phyloP scores from a whole-genome alignment of 2,329 filamentous ascomycete genomes.

The Ascochyta pisi region DNA sequence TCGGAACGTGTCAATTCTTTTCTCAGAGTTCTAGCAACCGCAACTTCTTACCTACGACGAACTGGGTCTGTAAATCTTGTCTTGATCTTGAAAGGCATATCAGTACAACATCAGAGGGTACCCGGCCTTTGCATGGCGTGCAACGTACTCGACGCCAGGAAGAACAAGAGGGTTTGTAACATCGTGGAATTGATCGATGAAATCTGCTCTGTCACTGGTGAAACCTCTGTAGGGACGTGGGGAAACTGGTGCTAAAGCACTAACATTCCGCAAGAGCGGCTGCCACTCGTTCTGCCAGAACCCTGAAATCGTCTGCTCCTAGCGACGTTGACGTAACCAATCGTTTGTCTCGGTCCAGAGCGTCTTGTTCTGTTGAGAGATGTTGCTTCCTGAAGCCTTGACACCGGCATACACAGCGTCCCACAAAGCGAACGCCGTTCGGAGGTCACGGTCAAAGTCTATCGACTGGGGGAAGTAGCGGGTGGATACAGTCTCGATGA shows the following conservation, averaged over 20 bases:
- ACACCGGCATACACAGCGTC: constrained; percentile 69
- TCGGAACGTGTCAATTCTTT: neutral
- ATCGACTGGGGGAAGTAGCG: constrained; percentile 68
- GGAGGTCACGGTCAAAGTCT: constrained; percentile 64
- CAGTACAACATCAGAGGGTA: constrained; percentile 1
- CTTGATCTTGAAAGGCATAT: neutral
- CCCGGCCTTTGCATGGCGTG: neutral
- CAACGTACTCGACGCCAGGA: neutral
- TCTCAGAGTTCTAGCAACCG: neutral
- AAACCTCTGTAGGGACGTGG: neutral
- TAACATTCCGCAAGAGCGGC: neutral
- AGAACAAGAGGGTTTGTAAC: neutral
- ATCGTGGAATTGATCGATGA: neutral
- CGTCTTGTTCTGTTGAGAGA: constrained; percentile 56
- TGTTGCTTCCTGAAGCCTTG: constrained; percentile 58
- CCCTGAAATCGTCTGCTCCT: constrained; percentile 7
- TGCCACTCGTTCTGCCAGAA: neutral
- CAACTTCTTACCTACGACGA: neutral
- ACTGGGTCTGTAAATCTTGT: neutral
- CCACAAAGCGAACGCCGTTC: constrained; percentile 68
- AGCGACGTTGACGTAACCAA: constrained; percentile 58
- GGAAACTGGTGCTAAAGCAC: neutral
- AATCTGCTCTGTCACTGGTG: neutral
- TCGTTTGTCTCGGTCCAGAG: constrained; percentile 66
- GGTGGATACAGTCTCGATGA: constrained; percentile 59